Evolutionary conservation across 2,329 filamentous ascomycete genomes (phyloP).

Genomic region (Tolypocladium tundrense): DNA sequence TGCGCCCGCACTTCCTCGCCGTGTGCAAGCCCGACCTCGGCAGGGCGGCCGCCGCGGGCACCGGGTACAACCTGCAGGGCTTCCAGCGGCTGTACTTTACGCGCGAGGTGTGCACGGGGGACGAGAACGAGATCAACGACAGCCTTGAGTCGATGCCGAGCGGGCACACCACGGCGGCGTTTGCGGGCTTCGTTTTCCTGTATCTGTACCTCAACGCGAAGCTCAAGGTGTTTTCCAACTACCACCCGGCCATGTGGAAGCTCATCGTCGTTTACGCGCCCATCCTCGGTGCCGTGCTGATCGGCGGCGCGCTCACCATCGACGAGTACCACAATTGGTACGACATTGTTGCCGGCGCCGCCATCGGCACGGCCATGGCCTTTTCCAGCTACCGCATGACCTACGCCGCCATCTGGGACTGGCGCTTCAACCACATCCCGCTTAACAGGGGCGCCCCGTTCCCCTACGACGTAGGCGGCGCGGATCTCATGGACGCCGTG

Average conservation of each 20-base stretch:
- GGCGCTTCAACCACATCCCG: constrained; percentile 54
- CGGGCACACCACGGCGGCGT: constrained; percentile 64
- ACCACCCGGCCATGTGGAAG: constrained; percentile 68
- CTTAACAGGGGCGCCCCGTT: constrained; percentile 37
- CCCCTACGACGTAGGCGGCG: constrained; percentile 1
- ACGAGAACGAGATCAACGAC: constrained; percentile 55
- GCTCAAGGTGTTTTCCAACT: constrained; percentile 64
- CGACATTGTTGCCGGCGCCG: constrained; percentile 55
- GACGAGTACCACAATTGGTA: constrained; percentile 71
- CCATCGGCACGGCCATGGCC: constrained; percentile 56
- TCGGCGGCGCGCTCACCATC: constrained; percentile 60
- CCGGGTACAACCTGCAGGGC: constrained; percentile 38
- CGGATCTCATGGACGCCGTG: constrained; percentile 1
- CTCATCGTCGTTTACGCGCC: constrained; percentile 54
- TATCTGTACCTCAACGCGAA: constrained; percentile 70
- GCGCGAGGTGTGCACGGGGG: constrained; percentile 58
- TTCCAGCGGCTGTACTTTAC: constrained; percentile 57
- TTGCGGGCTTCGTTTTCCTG: constrained; percentile 60
- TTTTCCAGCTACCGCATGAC: constrained; percentile 57
- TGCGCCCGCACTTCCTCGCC: constrained; percentile 61
- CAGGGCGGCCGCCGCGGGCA: constrained; percentile 6
- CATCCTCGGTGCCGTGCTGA: constrained; percentile 55
- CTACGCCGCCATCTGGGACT: constrained; percentile 60
- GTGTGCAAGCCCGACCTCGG: constrained; percentile 50
- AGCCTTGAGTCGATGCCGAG: constrained; percentile 61